Base-by-base conservation (phyloP, 176 grass and related monocot species). In the Triticum urartu region DNA sequence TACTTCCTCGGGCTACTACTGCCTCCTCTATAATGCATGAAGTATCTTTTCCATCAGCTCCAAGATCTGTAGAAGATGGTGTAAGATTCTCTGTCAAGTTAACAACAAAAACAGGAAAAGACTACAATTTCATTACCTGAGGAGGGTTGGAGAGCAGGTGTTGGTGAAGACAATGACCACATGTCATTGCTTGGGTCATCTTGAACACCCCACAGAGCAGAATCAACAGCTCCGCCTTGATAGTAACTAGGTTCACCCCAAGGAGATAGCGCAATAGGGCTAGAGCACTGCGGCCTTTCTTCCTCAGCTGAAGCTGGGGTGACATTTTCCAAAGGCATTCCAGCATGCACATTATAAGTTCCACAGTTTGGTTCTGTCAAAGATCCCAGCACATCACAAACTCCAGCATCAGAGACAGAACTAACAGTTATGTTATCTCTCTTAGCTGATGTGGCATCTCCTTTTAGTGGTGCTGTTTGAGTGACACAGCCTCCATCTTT, bases 81-180 rank as follows among this genome's bases (percentile, higher is more conserved):
- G 28, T 76, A 59, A 59, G 78, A 82, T 82, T 54, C 3, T 58
- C 64, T 38, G 64, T 79, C 14, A 70, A 77, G 25, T 28, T 78
- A 79, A 59, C 25, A 77, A 1, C 48, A 5, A 77, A 79, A 83
- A 81, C 20, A 14, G 32, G 2, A 59, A 22, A 67, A 25, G 5
- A 74, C 66, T 45, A 85, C 9, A 26, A 85, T 87, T 65, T 43
- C 14, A 71, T 72, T 64, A 86, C 90, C 92, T 90, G 94, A 86
- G 52, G 89, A 95, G 88, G 72, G 68, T 68, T 90, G 88, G 60
- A 83, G 39, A 79, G 80, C 82, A 68, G 91, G 97, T 47, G 90
- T 94, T 63, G 94, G 87, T 81, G 92, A 98, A 79, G 90, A 83
- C 86, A 94, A 91, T 3, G 91, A 84, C 94, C 87, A 99, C 78